These are phyloP conservation scores for Zygosaccharomyces bisporus DNA, from an alignment of 805 yeast species.

Conservation along the genomic window DNA sequence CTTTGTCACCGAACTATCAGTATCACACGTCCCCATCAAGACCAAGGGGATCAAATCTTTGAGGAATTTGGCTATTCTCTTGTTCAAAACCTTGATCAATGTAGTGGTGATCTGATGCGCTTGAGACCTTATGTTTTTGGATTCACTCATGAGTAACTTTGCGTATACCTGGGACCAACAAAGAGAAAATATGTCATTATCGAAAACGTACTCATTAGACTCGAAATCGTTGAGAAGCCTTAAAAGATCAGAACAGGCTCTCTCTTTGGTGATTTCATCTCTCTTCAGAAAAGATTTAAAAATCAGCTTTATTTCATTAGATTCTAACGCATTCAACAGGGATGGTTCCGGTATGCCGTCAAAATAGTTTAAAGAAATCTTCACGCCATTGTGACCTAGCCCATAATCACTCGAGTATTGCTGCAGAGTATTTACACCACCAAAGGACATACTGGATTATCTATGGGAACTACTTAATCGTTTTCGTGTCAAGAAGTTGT, in stretches of 20 bases:
- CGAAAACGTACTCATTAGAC: constrained; percentile 23
- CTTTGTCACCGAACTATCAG: constrained; percentile 57
- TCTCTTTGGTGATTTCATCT: constrained; percentile 82
- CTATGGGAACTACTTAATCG: not conserved
- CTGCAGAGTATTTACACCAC: constrained; percentile 28
- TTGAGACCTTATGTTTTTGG: constrained; percentile 56
- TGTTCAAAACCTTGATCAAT: constrained; percentile 49
- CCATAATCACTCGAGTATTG: constrained; percentile 31
- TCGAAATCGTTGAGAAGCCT: constrained; percentile 29
- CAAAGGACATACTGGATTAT: constrained; percentile 28
- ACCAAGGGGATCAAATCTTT: constrained; percentile 71
- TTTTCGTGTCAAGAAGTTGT: not conserved
- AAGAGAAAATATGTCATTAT: constrained; percentile 53
- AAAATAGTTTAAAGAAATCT: constrained; percentile 68
- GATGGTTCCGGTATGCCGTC: constrained; percentile 75
- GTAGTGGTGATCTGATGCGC: constrained; percentile 64
- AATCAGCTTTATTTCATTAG: constrained; percentile 46
- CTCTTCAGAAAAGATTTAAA: constrained; percentile 75
- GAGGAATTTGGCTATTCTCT: constrained; percentile 58
- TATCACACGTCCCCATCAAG: constrained; percentile 67
- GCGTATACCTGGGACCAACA: constrained; percentile 82
- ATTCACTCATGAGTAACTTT: constrained; percentile 67
- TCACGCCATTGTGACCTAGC: constrained; percentile 43
- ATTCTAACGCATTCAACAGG: constrained; percentile 42
- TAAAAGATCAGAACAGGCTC: constrained; percentile 59